Conservation (phyloP, 441 rosid species). For the Syzygium malaccense region DNA sequence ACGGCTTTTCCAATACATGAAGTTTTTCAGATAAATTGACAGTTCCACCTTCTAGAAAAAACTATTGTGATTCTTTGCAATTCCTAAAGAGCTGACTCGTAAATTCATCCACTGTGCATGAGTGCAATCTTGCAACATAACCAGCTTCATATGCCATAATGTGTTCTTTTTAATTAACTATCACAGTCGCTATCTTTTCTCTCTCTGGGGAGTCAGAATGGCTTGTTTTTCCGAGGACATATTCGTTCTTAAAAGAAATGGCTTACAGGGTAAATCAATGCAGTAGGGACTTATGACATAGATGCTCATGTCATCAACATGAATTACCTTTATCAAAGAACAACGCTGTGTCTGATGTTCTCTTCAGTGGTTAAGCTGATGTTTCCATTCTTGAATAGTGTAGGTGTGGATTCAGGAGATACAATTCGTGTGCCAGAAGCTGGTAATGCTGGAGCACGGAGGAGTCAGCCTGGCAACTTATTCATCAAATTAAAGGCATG, state of each 20-base stretch:
- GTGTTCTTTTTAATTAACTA: background rate
- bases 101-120: background rate
- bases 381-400: constrained; percentile 12
- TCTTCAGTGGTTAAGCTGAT: background rate
- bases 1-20: background rate
- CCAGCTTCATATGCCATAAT: background rate
- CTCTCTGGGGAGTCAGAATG: background rate
- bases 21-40: background rate
- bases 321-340: background rate
- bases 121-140: background rate
- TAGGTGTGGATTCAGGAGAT: constrained; percentile 88
- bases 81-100: background rate
- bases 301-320: background rate
- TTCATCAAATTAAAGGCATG: constrained; percentile 74
- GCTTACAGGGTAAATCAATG: background rate
- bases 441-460: constrained; percentile 59
- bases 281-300: background rate
- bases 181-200: background rate
- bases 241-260: background rate
- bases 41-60: background rate
- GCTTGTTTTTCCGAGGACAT: background rate
- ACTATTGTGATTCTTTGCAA: background rate
- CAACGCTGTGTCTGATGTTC: background rate
- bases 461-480: constrained; percentile 65
- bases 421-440: constrained; percentile 61